These are phyloP conservation scores for Paxillus rubicundulus DNA, from an alignment of 768 basidiomycete species.

Conservation along the genomic window DNA sequence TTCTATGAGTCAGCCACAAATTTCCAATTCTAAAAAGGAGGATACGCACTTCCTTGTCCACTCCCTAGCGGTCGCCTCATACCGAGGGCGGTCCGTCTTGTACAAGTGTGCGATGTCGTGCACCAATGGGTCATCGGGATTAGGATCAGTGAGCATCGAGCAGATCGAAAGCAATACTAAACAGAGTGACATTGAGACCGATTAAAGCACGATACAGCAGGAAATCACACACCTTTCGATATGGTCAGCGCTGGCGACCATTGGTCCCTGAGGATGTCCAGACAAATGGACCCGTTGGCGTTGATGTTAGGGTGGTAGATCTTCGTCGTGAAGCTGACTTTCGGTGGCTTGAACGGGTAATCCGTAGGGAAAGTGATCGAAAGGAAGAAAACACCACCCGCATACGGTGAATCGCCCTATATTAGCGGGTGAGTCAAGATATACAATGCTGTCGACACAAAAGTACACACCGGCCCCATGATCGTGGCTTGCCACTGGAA, in stretches of 20 bases:
- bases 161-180: slow-evolving; percentile 95
- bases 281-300: slow-evolving; percentile 97
- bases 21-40: background rate
- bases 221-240: slow-evolving; percentile 78
- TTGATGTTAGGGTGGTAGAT: slow-evolving; percentile 99
- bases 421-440: slow-evolving; percentile 28
- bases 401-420: slow-evolving; percentile 97
- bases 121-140: slow-evolving; percentile 97
- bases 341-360: slow-evolving; percentile 99
- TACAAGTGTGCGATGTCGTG: slow-evolving; percentile 98
- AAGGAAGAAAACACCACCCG: slow-evolving; percentile 99
- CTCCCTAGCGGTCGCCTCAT: slow-evolving; percentile 97
- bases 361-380: slow-evolving; percentile 93
- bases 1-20: background rate
- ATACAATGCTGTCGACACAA: slow-evolving; percentile 1
- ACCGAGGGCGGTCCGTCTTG: slow-evolving; percentile 97
- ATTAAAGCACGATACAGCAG: background rate
- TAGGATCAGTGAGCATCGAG: slow-evolving; percentile 99
- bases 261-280: slow-evolving; percentile 98
- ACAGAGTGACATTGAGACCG: background rate
- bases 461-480: slow-evolving; percentile 88
- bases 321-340: slow-evolving; percentile 99
- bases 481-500: slow-evolving; percentile 99
- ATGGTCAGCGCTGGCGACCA: slow-evolving; percentile 99
- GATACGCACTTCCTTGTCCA: slow-evolving; percentile 95